phyloP scores from a whole-genome alignment of 768 basidiomycete species.

The Podaxis sp. region DNA sequence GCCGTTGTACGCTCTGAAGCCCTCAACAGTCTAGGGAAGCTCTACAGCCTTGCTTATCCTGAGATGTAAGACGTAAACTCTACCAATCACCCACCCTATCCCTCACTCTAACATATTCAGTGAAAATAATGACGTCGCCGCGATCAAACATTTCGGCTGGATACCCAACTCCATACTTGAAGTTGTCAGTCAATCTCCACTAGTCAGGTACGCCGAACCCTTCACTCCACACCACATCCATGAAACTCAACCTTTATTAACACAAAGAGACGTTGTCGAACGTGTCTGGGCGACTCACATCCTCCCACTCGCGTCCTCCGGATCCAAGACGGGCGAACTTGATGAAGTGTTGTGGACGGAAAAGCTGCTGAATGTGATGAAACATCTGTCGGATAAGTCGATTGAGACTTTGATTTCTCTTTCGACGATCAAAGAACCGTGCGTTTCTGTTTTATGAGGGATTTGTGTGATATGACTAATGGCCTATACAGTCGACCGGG shows the following conservation, averaged over 20 bases:
- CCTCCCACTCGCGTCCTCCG: slow-evolving; percentile 55
- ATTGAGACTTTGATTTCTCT: slow-evolving; percentile 57
- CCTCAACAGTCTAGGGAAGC: slow-evolving; percentile 66
- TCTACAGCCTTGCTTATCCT: slow-evolving; percentile 80
- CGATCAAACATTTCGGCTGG: slow-evolving; percentile 85
- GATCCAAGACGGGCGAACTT: slow-evolving; percentile 49
- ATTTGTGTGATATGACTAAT: slow-evolving; percentile 5
- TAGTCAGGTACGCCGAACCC: slow-evolving; percentile 51
- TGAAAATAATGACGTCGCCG: slow-evolving; percentile 73
- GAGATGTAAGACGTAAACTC: slow-evolving; percentile 73
- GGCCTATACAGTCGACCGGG: slow-evolving; percentile 55
- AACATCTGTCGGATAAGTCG: slow-evolving; percentile 58
- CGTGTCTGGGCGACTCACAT: slow-evolving; percentile 71
- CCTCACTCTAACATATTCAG: slow-evolving; percentile 36
- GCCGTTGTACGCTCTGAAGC: slow-evolving; percentile 72
- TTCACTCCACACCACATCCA: background rate
- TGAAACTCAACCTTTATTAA: slow-evolving; percentile 3
- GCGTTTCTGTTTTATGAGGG: slow-evolving; percentile 25
- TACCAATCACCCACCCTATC: slow-evolving; percentile 1
- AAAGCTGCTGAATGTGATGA: slow-evolving; percentile 70
- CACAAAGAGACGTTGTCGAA: slow-evolving; percentile 56
- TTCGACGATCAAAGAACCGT: slow-evolving; percentile 65
- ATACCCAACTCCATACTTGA: slow-evolving; percentile 78
- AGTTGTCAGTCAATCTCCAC: slow-evolving; percentile 46
- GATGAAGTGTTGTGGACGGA: slow-evolving; percentile 90